Evolutionary conservation across 306 rosid species (phyloP).

Genomic region (Lablab purpureus): DNA sequence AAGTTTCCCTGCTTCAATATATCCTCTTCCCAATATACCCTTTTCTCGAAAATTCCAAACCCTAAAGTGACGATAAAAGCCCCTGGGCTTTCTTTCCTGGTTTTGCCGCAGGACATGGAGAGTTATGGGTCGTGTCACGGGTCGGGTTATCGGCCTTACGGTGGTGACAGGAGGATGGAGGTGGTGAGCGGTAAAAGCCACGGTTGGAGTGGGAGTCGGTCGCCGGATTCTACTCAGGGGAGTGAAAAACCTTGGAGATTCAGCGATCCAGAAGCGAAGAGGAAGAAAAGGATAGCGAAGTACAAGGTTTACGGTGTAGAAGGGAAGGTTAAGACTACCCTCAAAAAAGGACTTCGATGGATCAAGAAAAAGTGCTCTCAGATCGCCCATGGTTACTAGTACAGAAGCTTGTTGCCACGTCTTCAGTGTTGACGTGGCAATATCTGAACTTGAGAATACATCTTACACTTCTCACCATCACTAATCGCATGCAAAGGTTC

Average conservation of each 20-base stretch:
- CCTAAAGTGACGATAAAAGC: conserved; percentile 7
- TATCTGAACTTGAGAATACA: neutral
- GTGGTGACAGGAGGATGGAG: conserved; percentile 47
- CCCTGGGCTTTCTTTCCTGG: neutral
- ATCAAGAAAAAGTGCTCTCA: conserved; percentile 71
- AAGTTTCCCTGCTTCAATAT: conserved; percentile 2
- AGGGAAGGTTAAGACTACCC: conserved; percentile 68
- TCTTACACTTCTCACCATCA: neutral
- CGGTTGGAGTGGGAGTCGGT: conserved; percentile 40
- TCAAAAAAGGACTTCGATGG: conserved; percentile 69
- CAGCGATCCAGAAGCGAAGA: conserved; percentile 61
- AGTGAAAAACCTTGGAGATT: conserved; percentile 59
- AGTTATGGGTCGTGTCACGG: conserved; percentile 43
- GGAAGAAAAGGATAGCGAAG: conserved; percentile 70
- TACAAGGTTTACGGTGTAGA: conserved; percentile 69
- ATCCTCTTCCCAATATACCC: conserved; percentile 46
- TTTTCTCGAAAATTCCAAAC: conserved; percentile 25
- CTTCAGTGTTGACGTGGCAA: conserved; percentile 10
- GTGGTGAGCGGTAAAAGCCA: conserved; percentile 70
- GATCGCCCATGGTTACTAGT: conserved; percentile 58
- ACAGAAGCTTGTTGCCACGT: neutral
- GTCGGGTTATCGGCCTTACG: neutral
- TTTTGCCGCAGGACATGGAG: conserved; percentile 45
- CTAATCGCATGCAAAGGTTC: conserved; percentile 17
- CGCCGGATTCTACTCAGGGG: conserved; percentile 30